phyloP scores from a whole-genome alignment of 2,329 filamentous ascomycete species.

The Trichoderma aggressivum region DNA sequence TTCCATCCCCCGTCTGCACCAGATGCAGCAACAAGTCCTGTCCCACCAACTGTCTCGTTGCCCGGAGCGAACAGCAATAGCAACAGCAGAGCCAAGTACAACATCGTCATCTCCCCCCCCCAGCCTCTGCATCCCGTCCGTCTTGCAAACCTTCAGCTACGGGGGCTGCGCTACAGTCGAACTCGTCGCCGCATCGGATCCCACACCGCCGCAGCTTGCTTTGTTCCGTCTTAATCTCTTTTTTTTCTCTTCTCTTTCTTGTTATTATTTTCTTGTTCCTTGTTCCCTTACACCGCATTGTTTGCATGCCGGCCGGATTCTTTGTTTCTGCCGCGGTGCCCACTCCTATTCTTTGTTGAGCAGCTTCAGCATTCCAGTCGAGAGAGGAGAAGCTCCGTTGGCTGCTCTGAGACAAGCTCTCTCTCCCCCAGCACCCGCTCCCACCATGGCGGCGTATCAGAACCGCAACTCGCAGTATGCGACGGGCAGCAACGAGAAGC shows the following conservation, averaged over 20 bases:
- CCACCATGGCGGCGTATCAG: slow-evolving; percentile 51
- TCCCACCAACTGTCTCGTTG: slow-evolving; percentile 22
- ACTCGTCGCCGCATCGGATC: neutral
- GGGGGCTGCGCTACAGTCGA: slow-evolving; percentile 7
- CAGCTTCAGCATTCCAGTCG: slow-evolving; percentile 21
- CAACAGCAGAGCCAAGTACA: slow-evolving; percentile 11
- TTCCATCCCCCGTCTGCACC: slow-evolving; percentile 7
- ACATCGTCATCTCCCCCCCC: slow-evolving; percentile 16
- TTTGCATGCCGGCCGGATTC: neutral
- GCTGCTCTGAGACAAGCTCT: slow-evolving; percentile 8
- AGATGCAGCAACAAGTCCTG: slow-evolving; percentile 21
- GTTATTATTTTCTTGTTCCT: neutral
- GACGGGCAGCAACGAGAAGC: slow-evolving; percentile 38
- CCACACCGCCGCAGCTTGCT: slow-evolving; percentile 6
- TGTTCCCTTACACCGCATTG: slow-evolving; percentile 15
- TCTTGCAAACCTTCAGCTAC: slow-evolving; percentile 3
- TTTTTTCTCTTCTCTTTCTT: neutral
- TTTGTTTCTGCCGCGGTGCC: slow-evolving; percentile 4
- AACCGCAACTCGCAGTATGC: slow-evolving; percentile 54
- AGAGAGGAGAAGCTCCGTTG: neutral
- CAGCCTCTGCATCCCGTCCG: neutral
- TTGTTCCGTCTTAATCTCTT: neutral
- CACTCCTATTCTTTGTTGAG: slow-evolving; percentile 15
- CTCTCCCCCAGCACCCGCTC: neutral
- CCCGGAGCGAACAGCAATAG: slow-evolving; percentile 20